A percentile compares a stretch with the other conserved stretches of the same genome.
phyloP scores from a whole-genome alignment of 768 basidiomycete genomes.

The Candolleomyces eurysporus region DNA sequence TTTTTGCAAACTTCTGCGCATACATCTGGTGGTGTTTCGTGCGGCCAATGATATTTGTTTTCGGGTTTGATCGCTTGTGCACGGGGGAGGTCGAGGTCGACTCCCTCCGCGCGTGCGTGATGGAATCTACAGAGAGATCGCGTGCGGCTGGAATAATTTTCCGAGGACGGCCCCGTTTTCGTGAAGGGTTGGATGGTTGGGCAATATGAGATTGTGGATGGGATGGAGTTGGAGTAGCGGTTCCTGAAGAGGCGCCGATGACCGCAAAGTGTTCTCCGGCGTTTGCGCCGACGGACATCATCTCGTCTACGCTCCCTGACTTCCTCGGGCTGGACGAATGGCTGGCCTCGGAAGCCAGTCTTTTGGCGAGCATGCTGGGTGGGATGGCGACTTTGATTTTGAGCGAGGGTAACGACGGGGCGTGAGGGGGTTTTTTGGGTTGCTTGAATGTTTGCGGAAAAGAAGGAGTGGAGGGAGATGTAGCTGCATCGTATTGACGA shows the following conservation, averaged over 20 bases:
- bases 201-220: conserved; percentile 14
- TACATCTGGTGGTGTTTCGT: conserved; percentile 12
- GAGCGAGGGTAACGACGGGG: conserved; percentile 38
- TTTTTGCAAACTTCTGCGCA: conserved; percentile 17
- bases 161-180: conserved; percentile 56
- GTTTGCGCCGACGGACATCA: conserved; percentile 39
- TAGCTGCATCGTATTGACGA: conserved; percentile 33
- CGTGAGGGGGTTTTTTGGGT: conserved; percentile 15
- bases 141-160: conserved; percentile 42
- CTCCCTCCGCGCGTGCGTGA: not conserved
- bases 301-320: conserved; percentile 27
- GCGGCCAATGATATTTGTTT: conserved; percentile 15
- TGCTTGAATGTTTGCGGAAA: conserved; percentile 24
- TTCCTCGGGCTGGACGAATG: conserved; percentile 16
- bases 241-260: conserved; percentile 13
- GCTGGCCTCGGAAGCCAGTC: conserved; percentile 23
- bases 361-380: conserved; percentile 47
- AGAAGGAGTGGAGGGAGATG: conserved; percentile 34
- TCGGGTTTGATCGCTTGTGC: conserved; percentile 13
- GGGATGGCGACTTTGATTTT: conserved; percentile 77
- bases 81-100: conserved; percentile 10
- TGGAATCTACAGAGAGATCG: conserved; percentile 15
- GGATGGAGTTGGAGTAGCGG: conserved; percentile 9
- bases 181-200: conserved; percentile 27
- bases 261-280: conserved; percentile 26